Evolutionary conservation across 2,329 filamentous ascomycete species (phyloP).

Genomic region (Pseudocercospora fijiensis): DNA sequence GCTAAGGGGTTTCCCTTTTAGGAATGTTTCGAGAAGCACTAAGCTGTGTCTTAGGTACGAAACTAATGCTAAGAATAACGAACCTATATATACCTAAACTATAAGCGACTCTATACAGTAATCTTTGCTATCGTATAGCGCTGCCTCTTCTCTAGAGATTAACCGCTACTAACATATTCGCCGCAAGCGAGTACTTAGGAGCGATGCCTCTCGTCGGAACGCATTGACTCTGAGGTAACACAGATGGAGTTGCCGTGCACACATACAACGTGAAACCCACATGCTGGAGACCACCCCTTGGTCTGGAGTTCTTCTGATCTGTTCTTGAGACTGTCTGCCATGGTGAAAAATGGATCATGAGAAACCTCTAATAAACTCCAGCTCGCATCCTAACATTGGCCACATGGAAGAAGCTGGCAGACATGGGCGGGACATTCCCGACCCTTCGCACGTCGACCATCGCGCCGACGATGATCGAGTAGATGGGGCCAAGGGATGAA

Average conservation of each 20-base stretch:
- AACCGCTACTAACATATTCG: neutral
- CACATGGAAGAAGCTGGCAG: slow-evolving; percentile 19
- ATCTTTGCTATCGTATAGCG: neutral
- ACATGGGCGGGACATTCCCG: slow-evolving; percentile 9
- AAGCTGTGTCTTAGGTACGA: too few species aligned
- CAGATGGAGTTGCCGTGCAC: neutral
- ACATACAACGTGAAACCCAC: neutral
- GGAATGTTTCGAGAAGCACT: too few species aligned
- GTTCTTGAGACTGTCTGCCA: neutral
- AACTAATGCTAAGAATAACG: neutral
- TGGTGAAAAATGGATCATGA: neutral
- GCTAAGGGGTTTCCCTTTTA: too few species aligned
- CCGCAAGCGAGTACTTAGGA: neutral
- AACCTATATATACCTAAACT: neutral
- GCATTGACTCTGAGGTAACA: neutral
- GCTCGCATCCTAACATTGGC: slow-evolving; percentile 8
- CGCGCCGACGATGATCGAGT: slow-evolving; percentile 29
- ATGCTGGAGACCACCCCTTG: neutral
- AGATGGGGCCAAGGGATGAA: slow-evolving; percentile 28
- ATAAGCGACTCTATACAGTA: neutral
- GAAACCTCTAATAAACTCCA: neutral
- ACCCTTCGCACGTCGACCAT: slow-evolving; percentile 24
- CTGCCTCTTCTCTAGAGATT: neutral
- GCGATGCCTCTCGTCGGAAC: neutral
- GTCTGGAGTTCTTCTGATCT: neutral